These are phyloP conservation scores for Tylopilus plumbeoviolaceoides DNA, from an alignment of 768 basidiomycete species.

Conservation along the genomic window DNA sequence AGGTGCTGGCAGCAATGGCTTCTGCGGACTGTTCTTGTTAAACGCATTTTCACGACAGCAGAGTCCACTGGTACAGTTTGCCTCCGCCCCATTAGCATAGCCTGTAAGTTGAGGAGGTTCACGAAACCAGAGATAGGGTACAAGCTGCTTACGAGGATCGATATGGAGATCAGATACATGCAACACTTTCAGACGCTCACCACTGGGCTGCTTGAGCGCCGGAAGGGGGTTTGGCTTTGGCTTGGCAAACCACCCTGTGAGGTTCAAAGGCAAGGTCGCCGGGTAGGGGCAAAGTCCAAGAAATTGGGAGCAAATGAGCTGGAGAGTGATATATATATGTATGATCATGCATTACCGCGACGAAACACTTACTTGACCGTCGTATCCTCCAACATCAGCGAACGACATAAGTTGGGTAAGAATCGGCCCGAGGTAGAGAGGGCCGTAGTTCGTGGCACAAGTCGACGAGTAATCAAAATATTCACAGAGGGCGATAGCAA, in stretches of 20 bases:
- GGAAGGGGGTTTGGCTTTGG: slow-evolving; percentile 71
- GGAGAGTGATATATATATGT: not conserved
- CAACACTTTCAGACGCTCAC: slow-evolving; percentile 64
- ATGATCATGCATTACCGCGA: not conserved
- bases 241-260: slow-evolving; percentile 69
- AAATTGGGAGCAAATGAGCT: slow-evolving; percentile 63
- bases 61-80: slow-evolving; percentile 61
- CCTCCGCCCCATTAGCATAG: slow-evolving; percentile 65
- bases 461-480: slow-evolving; percentile 47
- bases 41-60: slow-evolving; percentile 60
- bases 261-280: slow-evolving; percentile 54
- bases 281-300: slow-evolving; percentile 52
- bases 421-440: slow-evolving; percentile 49
- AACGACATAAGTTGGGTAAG: slow-evolving; percentile 70
- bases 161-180: slow-evolving; percentile 78
- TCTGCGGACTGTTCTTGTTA: slow-evolving; percentile 48
- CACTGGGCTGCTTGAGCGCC: slow-evolving; percentile 52
- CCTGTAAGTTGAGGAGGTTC: slow-evolving; percentile 36
- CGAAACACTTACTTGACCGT: slow-evolving; percentile 53
- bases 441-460: slow-evolving; percentile 48
- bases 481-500: slow-evolving; percentile 60
- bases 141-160: slow-evolving; percentile 52
- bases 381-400: slow-evolving; percentile 66
- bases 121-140: not conserved
- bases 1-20: slow-evolving; percentile 54